These are phyloP conservation scores for Torulaspora indica DNA, from an alignment of 805 yeast species.

Conservation along the genomic window DNA sequence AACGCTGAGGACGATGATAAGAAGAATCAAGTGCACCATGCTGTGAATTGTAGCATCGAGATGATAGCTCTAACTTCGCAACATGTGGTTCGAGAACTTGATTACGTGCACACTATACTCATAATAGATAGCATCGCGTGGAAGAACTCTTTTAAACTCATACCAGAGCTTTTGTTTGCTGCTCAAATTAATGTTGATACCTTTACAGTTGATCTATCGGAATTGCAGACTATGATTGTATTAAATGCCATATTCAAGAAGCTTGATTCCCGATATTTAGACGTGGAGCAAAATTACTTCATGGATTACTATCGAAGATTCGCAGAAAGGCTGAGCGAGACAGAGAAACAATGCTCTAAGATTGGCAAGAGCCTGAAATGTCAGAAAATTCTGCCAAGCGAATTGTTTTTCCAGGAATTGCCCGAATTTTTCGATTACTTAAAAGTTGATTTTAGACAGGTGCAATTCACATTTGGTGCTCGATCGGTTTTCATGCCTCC, in stretches of 20 bases:
- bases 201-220: constrained; percentile 27
- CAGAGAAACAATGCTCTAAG: constrained; percentile 20
- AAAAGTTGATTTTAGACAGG: constrained; percentile 24
- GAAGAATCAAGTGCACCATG: constrained; percentile 16
- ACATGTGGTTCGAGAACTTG: constrained; percentile 19
- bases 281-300: constrained; percentile 31
- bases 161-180: constrained; percentile 23
- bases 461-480: constrained; percentile 37
- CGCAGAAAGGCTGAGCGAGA: constrained; percentile 22
- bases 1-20: constrained; percentile 9
- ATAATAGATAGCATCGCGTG: constrained; percentile 21
- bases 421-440: constrained; percentile 36
- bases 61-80: constrained; percentile 21
- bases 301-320: constrained; percentile 29
- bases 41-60: constrained; percentile 20
- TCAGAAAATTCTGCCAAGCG: constrained; percentile 15
- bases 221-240: constrained; percentile 29
- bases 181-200: constrained; percentile 24
- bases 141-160: constrained; percentile 21
- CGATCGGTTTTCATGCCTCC: constrained; percentile 44
- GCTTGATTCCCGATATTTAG: constrained; percentile 25
- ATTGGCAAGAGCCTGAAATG: constrained; percentile 11
- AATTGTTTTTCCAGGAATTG: constrained; percentile 26
- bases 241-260: constrained; percentile 25
- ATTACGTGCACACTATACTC: constrained; percentile 21